phyloP scores from a whole-genome alignment of 1,284 basidiomycete genomes.

The Thecaphora thlaspeos region DNA sequence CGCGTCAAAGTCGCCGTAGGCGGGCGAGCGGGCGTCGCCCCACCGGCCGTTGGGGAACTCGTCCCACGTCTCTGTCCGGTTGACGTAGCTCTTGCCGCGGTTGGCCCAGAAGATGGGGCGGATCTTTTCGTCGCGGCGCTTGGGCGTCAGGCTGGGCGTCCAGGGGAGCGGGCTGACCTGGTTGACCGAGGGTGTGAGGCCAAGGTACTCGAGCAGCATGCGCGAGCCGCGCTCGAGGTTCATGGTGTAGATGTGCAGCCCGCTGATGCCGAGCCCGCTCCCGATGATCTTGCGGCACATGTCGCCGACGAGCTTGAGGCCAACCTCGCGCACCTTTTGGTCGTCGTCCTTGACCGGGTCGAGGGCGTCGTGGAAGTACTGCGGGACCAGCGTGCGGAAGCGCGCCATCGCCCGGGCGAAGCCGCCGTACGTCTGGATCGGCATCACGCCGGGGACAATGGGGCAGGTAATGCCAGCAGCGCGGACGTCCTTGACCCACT shows the following conservation, averaged over 20 bases:
- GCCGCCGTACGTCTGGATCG: slow-evolving; percentile 96
- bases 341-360: slow-evolving; percentile 76
- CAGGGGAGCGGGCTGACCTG: slow-evolving; percentile 54
- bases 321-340: slow-evolving; percentile 48
- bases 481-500: slow-evolving; percentile 71
- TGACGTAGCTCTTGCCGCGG: slow-evolving; percentile 52
- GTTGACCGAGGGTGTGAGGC: slow-evolving; percentile 49
- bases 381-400: slow-evolving; percentile 80
- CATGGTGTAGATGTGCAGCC: slow-evolving; percentile 58
- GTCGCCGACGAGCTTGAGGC: slow-evolving; percentile 51
- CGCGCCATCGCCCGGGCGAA: slow-evolving; percentile 88
- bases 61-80: slow-evolving; percentile 70
- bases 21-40: slow-evolving; percentile 92
- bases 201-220: slow-evolving; percentile 56
- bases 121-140: slow-evolving; percentile 55
- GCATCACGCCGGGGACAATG: slow-evolving; percentile 93
- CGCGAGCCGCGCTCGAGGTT: slow-evolving; percentile 56
- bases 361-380: slow-evolving; percentile 74
- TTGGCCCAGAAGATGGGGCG: slow-evolving; percentile 58
- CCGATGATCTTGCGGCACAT: slow-evolving; percentile 54
- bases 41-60: slow-evolving; percentile 99
- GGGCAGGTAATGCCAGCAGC: slow-evolving; percentile 76
- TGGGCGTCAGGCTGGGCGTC: slow-evolving; percentile 53
- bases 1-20: slow-evolving; percentile 95
- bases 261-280: slow-evolving; percentile 48